These are phyloP conservation scores for Volvox carteri DNA, from an alignment of 163 green algal genomes.

Conservation along the genomic window DNA sequence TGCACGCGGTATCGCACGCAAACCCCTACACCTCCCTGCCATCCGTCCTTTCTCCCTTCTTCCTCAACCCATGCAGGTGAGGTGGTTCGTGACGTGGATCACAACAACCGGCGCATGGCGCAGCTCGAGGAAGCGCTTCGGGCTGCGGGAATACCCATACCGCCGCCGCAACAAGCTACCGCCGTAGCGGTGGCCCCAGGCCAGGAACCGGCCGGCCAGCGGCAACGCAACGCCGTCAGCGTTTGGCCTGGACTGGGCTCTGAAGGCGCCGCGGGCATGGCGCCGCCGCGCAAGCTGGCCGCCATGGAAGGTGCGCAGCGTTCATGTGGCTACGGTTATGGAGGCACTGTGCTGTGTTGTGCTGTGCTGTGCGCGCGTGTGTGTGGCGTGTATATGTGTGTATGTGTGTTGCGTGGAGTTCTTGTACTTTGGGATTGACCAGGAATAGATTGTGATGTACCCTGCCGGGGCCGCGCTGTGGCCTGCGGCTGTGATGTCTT, in stretches of 20 bases:
- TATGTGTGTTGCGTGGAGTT: too few relatives aligned
- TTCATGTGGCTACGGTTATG: too few relatives aligned
- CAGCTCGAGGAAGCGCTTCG: constrained; percentile 20
- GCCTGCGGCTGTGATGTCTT: too few relatives aligned
- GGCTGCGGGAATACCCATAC: constrained; percentile 17
- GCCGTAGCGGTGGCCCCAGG: background rate
- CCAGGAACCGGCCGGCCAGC: background rate
- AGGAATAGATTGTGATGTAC: too few relatives aligned
- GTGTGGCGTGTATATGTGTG: too few relatives aligned
- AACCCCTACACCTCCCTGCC: background rate
- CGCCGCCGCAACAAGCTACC: background rate
- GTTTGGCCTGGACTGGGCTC: background rate
- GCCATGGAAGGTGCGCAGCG: background rate
- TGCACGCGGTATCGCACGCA: too few relatives aligned
- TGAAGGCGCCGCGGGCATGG: background rate
- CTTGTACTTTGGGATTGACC: too few relatives aligned
- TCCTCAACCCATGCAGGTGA: constrained; percentile 24
- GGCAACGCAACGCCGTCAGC: constrained; percentile 23
- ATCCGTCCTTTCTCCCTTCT: background rate
- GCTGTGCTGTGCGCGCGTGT: too few relatives aligned
- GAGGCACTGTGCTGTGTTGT: too few relatives aligned
- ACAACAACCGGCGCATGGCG: constrained; percentile 14
- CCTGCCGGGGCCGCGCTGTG: too few relatives aligned
- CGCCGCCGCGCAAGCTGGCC: background rate
- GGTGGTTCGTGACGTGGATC: constrained; percentile 14